Base-by-base conservation (phyloP, 371 early-diverging fungal genomes). In the Apophysomyces variabilis region DNA sequence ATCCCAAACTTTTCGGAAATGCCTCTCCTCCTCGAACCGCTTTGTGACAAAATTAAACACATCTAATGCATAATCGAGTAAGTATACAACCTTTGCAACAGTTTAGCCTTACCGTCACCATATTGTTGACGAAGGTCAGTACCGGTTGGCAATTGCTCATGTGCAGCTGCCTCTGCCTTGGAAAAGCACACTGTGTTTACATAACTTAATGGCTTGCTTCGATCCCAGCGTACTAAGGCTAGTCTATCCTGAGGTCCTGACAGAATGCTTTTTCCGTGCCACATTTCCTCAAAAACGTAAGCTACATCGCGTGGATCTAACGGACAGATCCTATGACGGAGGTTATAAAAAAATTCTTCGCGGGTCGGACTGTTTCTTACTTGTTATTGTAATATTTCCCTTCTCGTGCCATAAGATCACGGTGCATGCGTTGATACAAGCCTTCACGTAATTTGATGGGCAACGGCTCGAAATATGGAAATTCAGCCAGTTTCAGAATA, bases 221-320 rank as follows among this genome's bases (percentile, higher is more conserved):
- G 74, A 50, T 92, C 85, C 97, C 97, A 97, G 43, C 95, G 84
- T 1, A 84, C 83, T 35, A 97, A 76, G 0, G 90, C 83, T 13
- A 92, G 71, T 64, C 90, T 91, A 58, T 96, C 95, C 50, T 78
- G 77, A 7, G 87, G 77, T 8, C 92, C 89, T 3, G 95, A 92
- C 1, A 96, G 38, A 2, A 88, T 89, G 66, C 93, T 91, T 66
- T 89, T 89, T 32, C 93, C 92, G 45, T 88, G 84, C 92, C 94
- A 97, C 61, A 95, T 86, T 71, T 97, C 96, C 62, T 97, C 96
- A 60, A 93, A 80, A 32, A 96, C 78, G 73, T 93, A 95, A 0
- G 87, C 95, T 4, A 92, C 83, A 69, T 96, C 96, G 35, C 81
- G 82, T 5, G 75, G 64, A 72, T 89, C 89, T 61, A 96, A 65